phyloP scores from a whole-genome alignment of 306 rosid species.

The Malus sieversii region DNA sequence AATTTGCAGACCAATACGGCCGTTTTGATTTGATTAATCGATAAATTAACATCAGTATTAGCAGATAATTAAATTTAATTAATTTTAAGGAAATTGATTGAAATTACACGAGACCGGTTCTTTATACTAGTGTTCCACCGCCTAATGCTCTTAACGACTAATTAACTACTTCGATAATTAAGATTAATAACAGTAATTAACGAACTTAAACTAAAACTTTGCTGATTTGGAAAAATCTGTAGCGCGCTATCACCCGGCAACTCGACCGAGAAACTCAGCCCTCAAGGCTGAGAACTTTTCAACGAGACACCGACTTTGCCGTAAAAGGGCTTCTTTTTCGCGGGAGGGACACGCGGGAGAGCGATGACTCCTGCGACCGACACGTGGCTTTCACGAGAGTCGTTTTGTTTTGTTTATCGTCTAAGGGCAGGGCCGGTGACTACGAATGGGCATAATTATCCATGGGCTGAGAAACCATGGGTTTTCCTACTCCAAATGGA shows the following conservation, averaged over 20 bases:
- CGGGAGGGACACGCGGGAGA: not conserved
- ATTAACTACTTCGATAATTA: not conserved
- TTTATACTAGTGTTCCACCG: not conserved
- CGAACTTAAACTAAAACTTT: too few species aligned
- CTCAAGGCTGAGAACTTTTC: constrained; percentile 7
- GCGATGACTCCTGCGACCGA: not conserved
- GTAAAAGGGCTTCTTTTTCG: constrained; percentile 10
- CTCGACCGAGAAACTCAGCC: not conserved
- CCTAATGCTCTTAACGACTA: not conserved
- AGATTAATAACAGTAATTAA: not conserved
- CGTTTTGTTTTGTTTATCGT: not conserved
- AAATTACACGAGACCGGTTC: not conserved
- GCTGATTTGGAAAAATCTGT: not conserved
- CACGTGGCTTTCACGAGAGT: not conserved
- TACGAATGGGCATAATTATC: too few species aligned
- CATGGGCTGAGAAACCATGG: too few species aligned
- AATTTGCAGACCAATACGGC: not conserved
- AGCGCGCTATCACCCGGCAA: not conserved
- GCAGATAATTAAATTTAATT: not conserved
- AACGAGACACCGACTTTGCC: constrained; percentile 12
- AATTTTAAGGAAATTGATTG: not conserved
- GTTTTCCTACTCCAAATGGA: too few species aligned
- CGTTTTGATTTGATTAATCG: not conserved
- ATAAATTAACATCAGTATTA: not conserved
- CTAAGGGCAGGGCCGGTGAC: too few species aligned